Evolutionary conservation across 306 rosid genomes (phyloP).

Genomic region (Boehmeria nivea): DNA sequence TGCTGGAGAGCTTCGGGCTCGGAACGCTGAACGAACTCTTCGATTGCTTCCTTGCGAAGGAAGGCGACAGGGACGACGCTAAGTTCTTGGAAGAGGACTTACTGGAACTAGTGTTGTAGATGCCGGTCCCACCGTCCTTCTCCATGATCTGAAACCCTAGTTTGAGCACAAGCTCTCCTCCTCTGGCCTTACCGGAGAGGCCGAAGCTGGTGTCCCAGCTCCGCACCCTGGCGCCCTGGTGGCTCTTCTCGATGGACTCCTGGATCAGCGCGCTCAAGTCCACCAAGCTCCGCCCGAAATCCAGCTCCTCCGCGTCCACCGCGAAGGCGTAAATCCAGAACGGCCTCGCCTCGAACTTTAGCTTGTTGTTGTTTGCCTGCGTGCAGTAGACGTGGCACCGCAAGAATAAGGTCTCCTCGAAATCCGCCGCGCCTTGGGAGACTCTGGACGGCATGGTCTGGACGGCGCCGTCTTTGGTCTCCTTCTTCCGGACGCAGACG

Average conservation of each 20-base stretch:
- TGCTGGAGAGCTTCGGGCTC: slow-evolving; percentile 69
- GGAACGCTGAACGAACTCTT: slow-evolving; percentile 84
- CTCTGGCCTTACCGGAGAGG: slow-evolving; percentile 81
- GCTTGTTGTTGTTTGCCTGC: slow-evolving; percentile 21
- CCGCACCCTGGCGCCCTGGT: slow-evolving; percentile 59
- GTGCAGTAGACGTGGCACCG: slow-evolving; percentile 67
- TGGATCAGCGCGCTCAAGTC: slow-evolving; percentile 66
- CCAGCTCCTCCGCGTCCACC: slow-evolving; percentile 85
- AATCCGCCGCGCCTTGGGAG: slow-evolving; percentile 87
- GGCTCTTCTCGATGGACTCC: slow-evolving; percentile 66
- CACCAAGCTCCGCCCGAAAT: slow-evolving; percentile 62
- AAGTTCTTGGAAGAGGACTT: slow-evolving; percentile 29
- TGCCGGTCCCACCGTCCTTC: slow-evolving; percentile 81
- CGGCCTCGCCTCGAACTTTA: slow-evolving; percentile 77
- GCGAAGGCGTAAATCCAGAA: slow-evolving; percentile 74
- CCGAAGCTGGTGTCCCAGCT: slow-evolving; percentile 77
- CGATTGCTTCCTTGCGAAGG: slow-evolving; percentile 72
- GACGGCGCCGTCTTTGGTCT: slow-evolving; percentile 86
- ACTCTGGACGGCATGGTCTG: slow-evolving; percentile 95
- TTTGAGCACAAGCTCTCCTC: slow-evolving; percentile 80
- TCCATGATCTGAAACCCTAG: slow-evolving; percentile 95
- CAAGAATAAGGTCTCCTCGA: slow-evolving; percentile 87
- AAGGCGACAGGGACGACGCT: slow-evolving; percentile 22
- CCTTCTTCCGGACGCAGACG: slow-evolving; percentile 82
- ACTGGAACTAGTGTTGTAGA: slow-evolving; percentile 43